Conservation (phyloP, 441 rosid genomes). For the Gossypium schwendimanii region DNA sequence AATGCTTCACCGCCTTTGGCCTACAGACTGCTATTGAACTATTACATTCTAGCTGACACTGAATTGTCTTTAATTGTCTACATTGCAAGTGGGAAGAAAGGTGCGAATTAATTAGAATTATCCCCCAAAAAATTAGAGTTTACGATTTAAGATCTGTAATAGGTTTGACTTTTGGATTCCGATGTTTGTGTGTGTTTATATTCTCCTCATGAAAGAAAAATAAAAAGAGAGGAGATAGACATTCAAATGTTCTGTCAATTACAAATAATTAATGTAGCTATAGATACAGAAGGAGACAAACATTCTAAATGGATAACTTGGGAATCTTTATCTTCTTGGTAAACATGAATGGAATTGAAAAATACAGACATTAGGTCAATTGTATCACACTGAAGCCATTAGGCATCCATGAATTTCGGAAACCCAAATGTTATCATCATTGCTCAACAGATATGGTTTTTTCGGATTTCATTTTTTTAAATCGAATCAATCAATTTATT, state of each 20-base stretch:
- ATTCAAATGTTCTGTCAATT: not conserved
- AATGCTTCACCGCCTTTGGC: not conserved
- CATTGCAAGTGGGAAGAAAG: constrained; percentile 11
- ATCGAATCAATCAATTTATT: too few species aligned
- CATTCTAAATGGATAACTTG: not conserved
- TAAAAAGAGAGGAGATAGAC: not conserved
- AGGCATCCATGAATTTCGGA: not conserved
- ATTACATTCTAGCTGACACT: constrained; percentile 14
- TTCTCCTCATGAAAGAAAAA: too few species aligned
- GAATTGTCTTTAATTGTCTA: not conserved
- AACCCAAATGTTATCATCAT: not conserved
- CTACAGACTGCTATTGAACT: not conserved
- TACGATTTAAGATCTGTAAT: too few species aligned
- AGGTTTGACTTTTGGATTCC: too few species aligned
- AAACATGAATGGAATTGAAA: not conserved
- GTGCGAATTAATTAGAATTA: not conserved
- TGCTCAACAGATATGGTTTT: not conserved
- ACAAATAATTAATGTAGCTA: not conserved
- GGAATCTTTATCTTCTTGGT: not conserved
- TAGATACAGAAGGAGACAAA: not conserved
- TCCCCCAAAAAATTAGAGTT: not conserved
- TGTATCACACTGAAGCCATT: not conserved
- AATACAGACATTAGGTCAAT: not conserved
- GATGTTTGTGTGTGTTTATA: too few species aligned
- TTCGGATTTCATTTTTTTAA: too few species aligned